Conservation (phyloP, 208 protist species). For the Plasmodiophora brassicae region DNA sequence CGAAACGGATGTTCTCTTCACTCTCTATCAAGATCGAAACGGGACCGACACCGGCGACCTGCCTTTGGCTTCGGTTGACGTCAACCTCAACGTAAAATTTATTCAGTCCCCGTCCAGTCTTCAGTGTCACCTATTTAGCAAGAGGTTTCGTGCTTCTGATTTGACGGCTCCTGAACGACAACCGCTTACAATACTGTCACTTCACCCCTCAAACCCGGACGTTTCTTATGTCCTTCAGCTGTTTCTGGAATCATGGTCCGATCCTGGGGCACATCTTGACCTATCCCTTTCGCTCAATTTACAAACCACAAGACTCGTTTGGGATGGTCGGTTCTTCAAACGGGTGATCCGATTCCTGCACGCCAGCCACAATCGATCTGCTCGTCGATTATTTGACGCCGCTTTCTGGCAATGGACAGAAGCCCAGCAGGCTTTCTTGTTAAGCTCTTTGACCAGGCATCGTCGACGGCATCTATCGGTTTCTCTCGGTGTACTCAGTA, state of each 20-base stretch:
- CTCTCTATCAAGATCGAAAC: background rate
- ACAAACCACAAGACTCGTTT: background rate
- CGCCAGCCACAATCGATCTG: background rate
- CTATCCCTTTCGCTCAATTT: background rate
- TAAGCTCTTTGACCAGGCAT: background rate
- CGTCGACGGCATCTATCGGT: background rate
- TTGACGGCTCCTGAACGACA: background rate
- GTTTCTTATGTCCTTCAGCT: background rate
- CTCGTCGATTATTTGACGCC: background rate
- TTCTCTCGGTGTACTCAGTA: background rate
- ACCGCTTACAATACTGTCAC: background rate
- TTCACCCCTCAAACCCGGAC: background rate
- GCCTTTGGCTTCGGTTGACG: background rate
- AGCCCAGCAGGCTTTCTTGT: background rate
- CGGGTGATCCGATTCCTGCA: background rate
- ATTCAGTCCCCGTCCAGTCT: background rate
- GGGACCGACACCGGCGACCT: background rate
- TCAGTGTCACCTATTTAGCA: background rate
- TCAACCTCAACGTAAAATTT: background rate
- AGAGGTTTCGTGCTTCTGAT: background rate
- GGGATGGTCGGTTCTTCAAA: background rate
- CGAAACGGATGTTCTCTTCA: background rate
- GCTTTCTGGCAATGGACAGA: slow-evolving; percentile 24
- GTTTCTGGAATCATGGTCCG: background rate
- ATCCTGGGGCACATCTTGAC: background rate